Percentiles rank a stretch among this genome's conserved stretches.
Conservation (phyloP, 225 moss, liverwort and hornwort species). For the Sphagnum contortum region DNA sequence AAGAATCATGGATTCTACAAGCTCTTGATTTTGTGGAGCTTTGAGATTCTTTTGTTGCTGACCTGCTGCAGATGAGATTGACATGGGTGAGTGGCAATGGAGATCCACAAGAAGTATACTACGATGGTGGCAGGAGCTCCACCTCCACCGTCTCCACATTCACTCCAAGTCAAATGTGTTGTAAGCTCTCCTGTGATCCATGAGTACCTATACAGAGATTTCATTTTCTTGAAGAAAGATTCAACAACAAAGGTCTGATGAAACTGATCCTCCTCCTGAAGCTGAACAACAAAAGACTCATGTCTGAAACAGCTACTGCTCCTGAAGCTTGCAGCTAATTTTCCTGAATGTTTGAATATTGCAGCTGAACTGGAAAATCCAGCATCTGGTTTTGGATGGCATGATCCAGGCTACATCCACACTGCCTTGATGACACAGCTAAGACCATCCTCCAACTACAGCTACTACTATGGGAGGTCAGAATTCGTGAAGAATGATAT, state of each 20-base stretch:
- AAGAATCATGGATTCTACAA: no score
- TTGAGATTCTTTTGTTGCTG: no score
- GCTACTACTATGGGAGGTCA: slow-evolving; percentile 45
- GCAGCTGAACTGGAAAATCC: slow-evolving; percentile 25
- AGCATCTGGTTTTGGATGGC: slow-evolving; percentile 52
- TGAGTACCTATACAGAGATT: no score
- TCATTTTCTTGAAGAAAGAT: no score
- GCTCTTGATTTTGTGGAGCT: neutral
- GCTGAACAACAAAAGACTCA: no score
- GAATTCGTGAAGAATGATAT: neutral
- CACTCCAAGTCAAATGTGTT: slow-evolving; percentile 24
- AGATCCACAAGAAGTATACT: slow-evolving; percentile 23
- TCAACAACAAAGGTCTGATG: no score
- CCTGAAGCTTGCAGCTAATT: no score
- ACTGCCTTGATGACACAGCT: slow-evolving; percentile 48
- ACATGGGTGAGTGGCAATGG: slow-evolving; percentile 48
- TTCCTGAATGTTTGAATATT: neutral
- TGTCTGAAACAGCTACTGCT: no score
- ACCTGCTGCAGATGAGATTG: slow-evolving; percentile 30
- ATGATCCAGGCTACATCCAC: slow-evolving; percentile 61
- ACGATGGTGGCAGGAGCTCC: slow-evolving; percentile 9
- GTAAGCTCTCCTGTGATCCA: slow-evolving; percentile 13
- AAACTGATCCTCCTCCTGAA: no score
- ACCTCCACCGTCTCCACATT: slow-evolving; percentile 34
- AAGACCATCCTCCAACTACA: slow-evolving; percentile 28